These are phyloP conservation scores for Didymella segeticola DNA, from an alignment of 2,329 filamentous ascomycete genomes.

Conservation along the genomic window DNA sequence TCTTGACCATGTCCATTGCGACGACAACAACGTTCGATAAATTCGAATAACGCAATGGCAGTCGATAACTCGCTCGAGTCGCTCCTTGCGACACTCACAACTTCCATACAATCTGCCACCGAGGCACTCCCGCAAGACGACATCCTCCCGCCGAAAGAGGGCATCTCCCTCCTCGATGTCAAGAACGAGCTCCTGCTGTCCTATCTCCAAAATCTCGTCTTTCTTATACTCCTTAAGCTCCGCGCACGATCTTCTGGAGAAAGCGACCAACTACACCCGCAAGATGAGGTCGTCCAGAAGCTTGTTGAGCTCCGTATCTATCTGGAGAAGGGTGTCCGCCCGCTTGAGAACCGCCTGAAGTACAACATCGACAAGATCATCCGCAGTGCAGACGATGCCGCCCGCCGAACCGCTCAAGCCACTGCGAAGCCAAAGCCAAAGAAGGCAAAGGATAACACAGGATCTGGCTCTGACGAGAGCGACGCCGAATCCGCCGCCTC, in stretches of 20 bases:
- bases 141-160: slow-evolving; percentile 76
- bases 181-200: slow-evolving; percentile 98
- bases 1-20: slow-evolving; percentile 5
- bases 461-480: slow-evolving; percentile 52
- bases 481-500: slow-evolving; percentile 39
- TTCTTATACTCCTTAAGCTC: slow-evolving; percentile 82
- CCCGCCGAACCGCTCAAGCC: slow-evolving; percentile 38
- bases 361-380: slow-evolving; percentile 97
- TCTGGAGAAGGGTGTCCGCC: slow-evolving; percentile 88
- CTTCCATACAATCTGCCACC: slow-evolving; percentile 69
- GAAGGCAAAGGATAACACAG: slow-evolving; percentile 47
- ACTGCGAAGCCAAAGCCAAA: slow-evolving; percentile 21
- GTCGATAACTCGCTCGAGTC: slow-evolving; percentile 49
- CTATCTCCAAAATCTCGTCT: slow-evolving; percentile 93
- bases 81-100: slow-evolving; percentile 55
- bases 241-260: slow-evolving; percentile 49
- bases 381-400: slow-evolving; percentile 78
- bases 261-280: slow-evolving; percentile 53
- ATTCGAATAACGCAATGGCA: slow-evolving; percentile 36
- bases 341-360: slow-evolving; percentile 86
- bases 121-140: slow-evolving; percentile 60
- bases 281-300: slow-evolving; percentile 78
- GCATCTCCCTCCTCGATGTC: slow-evolving; percentile 91
- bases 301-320: slow-evolving; percentile 92
- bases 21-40: neutral